Percentiles rank a stretch among this genome's conserved stretches.
These are phyloP conservation scores for Xylaria bambusicola DNA, from an alignment of 495 filamentous ascomycete genomes.

Conservation along the genomic window DNA sequence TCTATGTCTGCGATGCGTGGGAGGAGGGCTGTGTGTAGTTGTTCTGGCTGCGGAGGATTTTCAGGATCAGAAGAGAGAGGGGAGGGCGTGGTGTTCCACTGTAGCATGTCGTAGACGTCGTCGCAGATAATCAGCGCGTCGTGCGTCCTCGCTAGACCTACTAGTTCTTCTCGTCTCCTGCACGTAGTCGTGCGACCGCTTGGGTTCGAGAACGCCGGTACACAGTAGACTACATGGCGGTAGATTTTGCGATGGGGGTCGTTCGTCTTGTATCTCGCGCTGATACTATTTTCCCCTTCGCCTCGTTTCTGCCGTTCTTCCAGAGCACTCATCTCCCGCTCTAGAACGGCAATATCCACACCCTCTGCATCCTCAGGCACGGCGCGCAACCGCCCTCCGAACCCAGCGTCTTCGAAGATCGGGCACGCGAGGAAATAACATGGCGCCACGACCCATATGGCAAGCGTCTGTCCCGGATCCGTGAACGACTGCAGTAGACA, in stretches of 20 bases:
- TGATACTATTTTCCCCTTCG: neutral
- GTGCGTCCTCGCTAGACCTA: conserved; percentile 67
- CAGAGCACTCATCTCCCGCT: conserved; percentile 41
- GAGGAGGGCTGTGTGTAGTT: conserved; percentile 34
- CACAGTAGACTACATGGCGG: conserved; percentile 79
- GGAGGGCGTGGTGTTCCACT: conserved; percentile 55
- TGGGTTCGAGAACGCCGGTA: conserved; percentile 82
- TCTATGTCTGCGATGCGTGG: conserved; percentile 81
- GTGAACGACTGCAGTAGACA: conserved; percentile 73
- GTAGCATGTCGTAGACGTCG: conserved; percentile 89
- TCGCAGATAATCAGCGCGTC: conserved; percentile 81
- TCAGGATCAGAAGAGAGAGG: conserved; percentile 4
- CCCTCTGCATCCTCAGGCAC: conserved; percentile 77
- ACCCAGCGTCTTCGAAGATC: conserved; percentile 79
- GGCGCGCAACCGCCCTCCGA: conserved; percentile 59
- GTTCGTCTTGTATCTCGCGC: conserved; percentile 34
- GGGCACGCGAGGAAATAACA: conserved; percentile 77
- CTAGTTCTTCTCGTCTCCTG: conserved; percentile 59
- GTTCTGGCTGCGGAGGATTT: no score
- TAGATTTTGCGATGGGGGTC: conserved; percentile 64
- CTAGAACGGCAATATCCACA: conserved; percentile 63
- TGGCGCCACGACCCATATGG: conserved; percentile 78
- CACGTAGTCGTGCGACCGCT: conserved; percentile 72
- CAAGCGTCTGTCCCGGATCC: conserved; percentile 72
- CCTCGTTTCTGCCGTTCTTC: conserved; percentile 34